Evolutionary conservation across 2,329 filamentous ascomycete species (phyloP), one percentile per base, ranked within the genome.

Genomic region (Paracoccidioides brasiliensis): DNA sequence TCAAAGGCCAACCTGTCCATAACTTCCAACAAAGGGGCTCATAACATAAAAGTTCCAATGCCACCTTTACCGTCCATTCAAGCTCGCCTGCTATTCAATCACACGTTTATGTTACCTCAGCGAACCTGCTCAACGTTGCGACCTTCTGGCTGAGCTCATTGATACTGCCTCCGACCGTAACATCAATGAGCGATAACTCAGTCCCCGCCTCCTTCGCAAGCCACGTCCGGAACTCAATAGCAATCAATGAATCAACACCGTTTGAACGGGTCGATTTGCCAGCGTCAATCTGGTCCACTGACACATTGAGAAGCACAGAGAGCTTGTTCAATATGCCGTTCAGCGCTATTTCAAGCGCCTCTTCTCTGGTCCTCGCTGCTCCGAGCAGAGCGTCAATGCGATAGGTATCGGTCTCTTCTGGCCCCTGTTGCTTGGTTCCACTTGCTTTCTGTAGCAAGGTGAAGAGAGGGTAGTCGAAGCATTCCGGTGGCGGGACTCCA

Each of bases 161-260:
- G 48, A 64, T 59, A 40, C 57, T 58, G 28, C 49, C 55, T 2
- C 56, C 59, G 14, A 59, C 58, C 51, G 60, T 55, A 44, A 63
- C 56, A 12, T 61, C 59, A 14, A 59, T 33, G 8, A 59, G 37
- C 4, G 56, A 46, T 15, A 56, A 49, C 46, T 67, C 65, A 1
- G 66, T 63, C 37, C 58, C 58, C 14, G 67, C 54, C 30, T 66
- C 63, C 32, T 64, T 67, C 6, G 61, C 57, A 12, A 67, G 59
- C 66, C 65, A 68, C 1, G 59, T 65, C 14, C 61, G 58, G 43
- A 68, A 67, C 49, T 67, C 66, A 61, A 67, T 65, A 4, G 64
- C 63, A 22, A 67, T 61, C 10, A 67, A 59, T 2, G 64, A 66
- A 40, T 67, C 66, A 43, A 67, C 66, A 9, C 59, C 55, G 15